Evolutionary conservation across 345 rosid species (phyloP).

Genomic region (Toxicodendron radicans): DNA sequence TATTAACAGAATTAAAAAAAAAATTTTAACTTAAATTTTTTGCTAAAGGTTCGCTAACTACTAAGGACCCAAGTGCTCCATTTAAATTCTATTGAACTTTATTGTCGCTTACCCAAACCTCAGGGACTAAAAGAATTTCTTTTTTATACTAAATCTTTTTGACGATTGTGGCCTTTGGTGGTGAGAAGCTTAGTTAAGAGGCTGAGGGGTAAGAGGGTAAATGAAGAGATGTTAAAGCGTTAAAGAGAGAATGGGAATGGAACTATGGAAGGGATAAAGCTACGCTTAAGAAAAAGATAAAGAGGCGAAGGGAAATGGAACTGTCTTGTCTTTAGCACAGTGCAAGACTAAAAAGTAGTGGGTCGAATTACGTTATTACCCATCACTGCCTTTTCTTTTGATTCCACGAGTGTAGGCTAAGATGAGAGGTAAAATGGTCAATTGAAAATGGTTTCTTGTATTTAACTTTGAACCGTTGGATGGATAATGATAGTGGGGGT

Average conservation of each 20-base stretch:
- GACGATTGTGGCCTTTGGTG: background rate
- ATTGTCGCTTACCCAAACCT: too few relatives aligned
- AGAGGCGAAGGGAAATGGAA: conserved; percentile 10
- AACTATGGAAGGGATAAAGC: conserved; percentile 15
- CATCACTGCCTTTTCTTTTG: background rate
- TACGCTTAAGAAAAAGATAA: background rate
- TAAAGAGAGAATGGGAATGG: background rate
- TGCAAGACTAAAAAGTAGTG: background rate
- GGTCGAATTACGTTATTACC: background rate
- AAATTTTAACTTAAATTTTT: too few relatives aligned
- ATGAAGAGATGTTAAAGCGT: background rate
- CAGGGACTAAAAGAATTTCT: too few relatives aligned
- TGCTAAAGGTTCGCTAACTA: too few relatives aligned
- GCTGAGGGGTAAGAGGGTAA: conserved; percentile 5
- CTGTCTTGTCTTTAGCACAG: conserved; percentile 8
- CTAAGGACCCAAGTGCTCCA: too few relatives aligned
- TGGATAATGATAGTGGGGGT: conserved; percentile 11
- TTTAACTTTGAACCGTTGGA: conserved; percentile 22
- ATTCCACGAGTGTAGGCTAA: too few relatives aligned
- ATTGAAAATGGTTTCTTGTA: background rate
- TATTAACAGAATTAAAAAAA: too few relatives aligned
- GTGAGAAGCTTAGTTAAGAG: background rate
- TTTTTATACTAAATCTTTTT: background rate
- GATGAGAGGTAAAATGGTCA: background rate
- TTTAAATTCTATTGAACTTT: too few relatives aligned